Evolutionary conservation across 2,329 filamentous ascomycete genomes (phyloP), one percentile per base, ranked within the genome.

Genomic region (Paecilomyces dactylethromorphus): DNA sequence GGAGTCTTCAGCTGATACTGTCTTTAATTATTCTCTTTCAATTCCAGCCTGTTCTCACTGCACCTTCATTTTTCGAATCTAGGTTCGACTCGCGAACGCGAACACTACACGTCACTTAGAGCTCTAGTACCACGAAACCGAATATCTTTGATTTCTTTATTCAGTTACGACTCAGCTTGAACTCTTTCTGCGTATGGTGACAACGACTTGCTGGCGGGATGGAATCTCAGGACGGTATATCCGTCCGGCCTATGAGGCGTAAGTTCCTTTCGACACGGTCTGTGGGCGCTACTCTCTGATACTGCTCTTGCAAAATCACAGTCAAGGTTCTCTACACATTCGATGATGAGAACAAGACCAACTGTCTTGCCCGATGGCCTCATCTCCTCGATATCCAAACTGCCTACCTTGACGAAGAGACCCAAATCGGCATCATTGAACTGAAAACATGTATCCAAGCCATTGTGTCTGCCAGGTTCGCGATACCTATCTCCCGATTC

Each of bases 241-340:
- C 84, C 70, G 71, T 83, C 72, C 84, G 82, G 68, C 78, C 81
- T 50, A 88, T 90, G 85, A 86, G 86, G 76, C 81, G 87, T 89
- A 84, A 73, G 86, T 78, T 54, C 32, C 50, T 45, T 54, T 26
- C 58, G 21, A 52, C 55, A 39, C n/a, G 54, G 15, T 54, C 29
- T 7, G 21, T n/a, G 29, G 51, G 66, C 69, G 22, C 55, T 63
- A 61, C 57, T 55, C 31, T 58, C 52, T 49, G 51, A 6, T 54
- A n/a, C 22, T 55, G 18, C 59, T 56, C 61, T 59, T 56, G 60
- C 60, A 49, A 62, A 56, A 50, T 39, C 18, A 52, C 74, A 96
- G 92, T 97, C 75, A 97, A 97, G 82, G 89, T 97, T 55, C 87
- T 96, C 61, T 99, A 97, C 77, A 96, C 92, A 32, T 97, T 97